phyloP scores from a whole-genome alignment of 352 stramenopile genomes.

The Globisporangium apiculatum region DNA sequence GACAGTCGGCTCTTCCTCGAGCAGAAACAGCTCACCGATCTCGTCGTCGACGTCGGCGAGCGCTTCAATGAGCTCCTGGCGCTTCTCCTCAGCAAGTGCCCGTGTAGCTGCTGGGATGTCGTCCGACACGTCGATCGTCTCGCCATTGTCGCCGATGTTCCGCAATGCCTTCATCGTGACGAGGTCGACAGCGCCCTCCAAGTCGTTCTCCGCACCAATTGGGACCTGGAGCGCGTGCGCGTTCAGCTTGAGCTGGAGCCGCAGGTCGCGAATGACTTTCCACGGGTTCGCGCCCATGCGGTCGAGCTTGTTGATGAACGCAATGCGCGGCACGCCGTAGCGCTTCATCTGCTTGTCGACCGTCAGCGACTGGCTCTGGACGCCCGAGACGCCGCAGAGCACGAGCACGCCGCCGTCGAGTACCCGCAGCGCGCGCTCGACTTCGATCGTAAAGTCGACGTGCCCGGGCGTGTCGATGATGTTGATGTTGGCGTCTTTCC shows the following conservation, averaged over 20 bases:
- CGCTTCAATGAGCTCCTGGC: slow-evolving; percentile 90
- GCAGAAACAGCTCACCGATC: slow-evolving; percentile 98
- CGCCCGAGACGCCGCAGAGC: slow-evolving; percentile 88
- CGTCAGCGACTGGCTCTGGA: slow-evolving; percentile 98
- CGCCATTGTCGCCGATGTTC: slow-evolving; percentile 90
- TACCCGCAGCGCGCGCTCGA: slow-evolving; percentile 96
- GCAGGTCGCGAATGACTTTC: slow-evolving; percentile 93
- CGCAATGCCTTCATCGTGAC: slow-evolving; percentile 86
- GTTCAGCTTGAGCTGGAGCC: slow-evolving; percentile 96
- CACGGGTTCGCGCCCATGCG: slow-evolving; percentile 95
- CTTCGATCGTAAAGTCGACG: slow-evolving; percentile 99
- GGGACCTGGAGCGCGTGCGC: slow-evolving; percentile 95
- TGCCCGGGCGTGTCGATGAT: slow-evolving; percentile 99
- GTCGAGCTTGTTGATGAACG: slow-evolving; percentile 99
- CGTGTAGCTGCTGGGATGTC: slow-evolving; percentile 88
- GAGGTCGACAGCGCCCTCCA: slow-evolving; percentile 96
- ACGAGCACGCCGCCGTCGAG: slow-evolving; percentile 97
- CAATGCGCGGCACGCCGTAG: slow-evolving; percentile 97
- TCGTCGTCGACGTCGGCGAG: slow-evolving; percentile 98
- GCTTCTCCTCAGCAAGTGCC: slow-evolving; percentile 86
- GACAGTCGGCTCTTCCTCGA: slow-evolving; percentile 92
- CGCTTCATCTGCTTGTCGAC: slow-evolving; percentile 99
- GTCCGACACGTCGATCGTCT: slow-evolving; percentile 80
- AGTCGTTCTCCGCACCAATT: slow-evolving; percentile 93
- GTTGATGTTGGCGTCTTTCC: slow-evolving; percentile 98